These are phyloP conservation scores for Ensete glaucum DNA, from an alignment of 176 grass and related monocot species.

Conservation along the genomic window DNA sequence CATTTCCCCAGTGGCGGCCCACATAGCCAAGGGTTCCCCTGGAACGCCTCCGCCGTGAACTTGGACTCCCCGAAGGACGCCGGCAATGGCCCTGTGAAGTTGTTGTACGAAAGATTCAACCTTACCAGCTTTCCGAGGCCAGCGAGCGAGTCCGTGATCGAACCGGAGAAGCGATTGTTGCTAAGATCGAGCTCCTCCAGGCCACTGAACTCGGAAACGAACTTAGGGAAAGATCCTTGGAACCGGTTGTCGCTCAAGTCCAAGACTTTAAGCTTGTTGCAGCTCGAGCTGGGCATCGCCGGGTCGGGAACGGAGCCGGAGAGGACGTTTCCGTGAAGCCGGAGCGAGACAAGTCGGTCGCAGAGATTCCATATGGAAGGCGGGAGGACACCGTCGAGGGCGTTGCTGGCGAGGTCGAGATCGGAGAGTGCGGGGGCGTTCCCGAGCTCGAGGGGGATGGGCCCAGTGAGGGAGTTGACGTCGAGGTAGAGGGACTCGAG, in stretches of 20 bases:
- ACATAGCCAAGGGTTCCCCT: constrained; percentile 54
- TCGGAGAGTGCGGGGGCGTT: constrained; percentile 56
- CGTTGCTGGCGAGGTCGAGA: constrained; percentile 54
- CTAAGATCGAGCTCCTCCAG: constrained; percentile 58
- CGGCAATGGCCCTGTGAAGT: constrained; percentile 59
- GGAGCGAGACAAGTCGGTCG: constrained; percentile 37
- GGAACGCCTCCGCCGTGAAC: constrained; percentile 43
- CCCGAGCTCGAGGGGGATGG: constrained; percentile 64
- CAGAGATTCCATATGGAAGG: constrained; percentile 78
- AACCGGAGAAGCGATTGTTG: constrained; percentile 38
- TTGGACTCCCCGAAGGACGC: constrained; percentile 24
- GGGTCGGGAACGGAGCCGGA: constrained; percentile 45
- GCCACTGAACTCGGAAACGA: constrained; percentile 44
- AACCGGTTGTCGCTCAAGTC: constrained; percentile 59
- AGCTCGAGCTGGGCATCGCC: constrained; percentile 41
- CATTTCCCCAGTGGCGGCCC: constrained; percentile 52
- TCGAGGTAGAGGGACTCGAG: constrained; percentile 55
- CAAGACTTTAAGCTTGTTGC: constrained; percentile 37
- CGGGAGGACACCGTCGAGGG: constrained; percentile 34
- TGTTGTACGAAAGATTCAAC: constrained; percentile 75
- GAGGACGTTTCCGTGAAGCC: constrained; percentile 46
- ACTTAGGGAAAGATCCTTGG: constrained; percentile 50
- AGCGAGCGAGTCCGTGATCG: constrained; percentile 43
- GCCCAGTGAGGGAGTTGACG: constrained; percentile 38
- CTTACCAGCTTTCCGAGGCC: constrained; percentile 29